These are phyloP conservation scores for Gliomastix tumulicola DNA, from an alignment of 2,329 filamentous ascomycete genomes.

Conservation along the genomic window DNA sequence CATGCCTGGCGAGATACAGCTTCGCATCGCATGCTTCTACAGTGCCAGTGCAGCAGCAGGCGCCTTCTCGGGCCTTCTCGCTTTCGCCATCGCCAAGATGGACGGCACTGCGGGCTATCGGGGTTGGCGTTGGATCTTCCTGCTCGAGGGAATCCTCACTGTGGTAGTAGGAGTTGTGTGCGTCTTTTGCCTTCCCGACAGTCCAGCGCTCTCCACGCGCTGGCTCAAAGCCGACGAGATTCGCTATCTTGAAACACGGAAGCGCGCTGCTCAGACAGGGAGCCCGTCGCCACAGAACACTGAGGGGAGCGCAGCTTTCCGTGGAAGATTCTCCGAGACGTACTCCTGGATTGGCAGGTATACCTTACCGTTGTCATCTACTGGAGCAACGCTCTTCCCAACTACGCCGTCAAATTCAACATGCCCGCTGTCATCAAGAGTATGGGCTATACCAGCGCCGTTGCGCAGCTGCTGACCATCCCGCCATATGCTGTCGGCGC, in stretches of 20 bases:
- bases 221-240: background rate
- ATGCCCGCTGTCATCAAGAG: constrained; percentile 13
- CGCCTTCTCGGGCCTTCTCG: constrained; percentile 80
- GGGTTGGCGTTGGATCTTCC: constrained; percentile 80
- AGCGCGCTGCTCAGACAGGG: no score
- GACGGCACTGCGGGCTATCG: constrained; percentile 58
- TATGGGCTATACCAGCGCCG: constrained; percentile 45
- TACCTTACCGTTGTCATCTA: background rate
- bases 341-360: background rate
- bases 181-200: constrained; percentile 35
- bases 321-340: background rate
- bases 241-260: background rate
- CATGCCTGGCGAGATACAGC: constrained; percentile 77
- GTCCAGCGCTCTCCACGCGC: background rate
- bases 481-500: constrained; percentile 1
- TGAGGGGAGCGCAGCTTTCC: background rate
- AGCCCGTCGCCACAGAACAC: no score
- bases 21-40: constrained; percentile 95
- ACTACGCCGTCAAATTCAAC: constrained; percentile 1
- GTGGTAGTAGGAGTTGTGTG: constrained; percentile 43
- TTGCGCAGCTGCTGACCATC: constrained; percentile 6
- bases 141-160: constrained; percentile 65
- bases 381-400: constrained; percentile 2
- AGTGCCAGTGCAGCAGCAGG: constrained; percentile 71
- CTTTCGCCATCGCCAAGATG: constrained; percentile 84